Evolutionary conservation across 75 land plant species (phyloP).

Genomic region (Chamaecyparis obtusa): DNA sequence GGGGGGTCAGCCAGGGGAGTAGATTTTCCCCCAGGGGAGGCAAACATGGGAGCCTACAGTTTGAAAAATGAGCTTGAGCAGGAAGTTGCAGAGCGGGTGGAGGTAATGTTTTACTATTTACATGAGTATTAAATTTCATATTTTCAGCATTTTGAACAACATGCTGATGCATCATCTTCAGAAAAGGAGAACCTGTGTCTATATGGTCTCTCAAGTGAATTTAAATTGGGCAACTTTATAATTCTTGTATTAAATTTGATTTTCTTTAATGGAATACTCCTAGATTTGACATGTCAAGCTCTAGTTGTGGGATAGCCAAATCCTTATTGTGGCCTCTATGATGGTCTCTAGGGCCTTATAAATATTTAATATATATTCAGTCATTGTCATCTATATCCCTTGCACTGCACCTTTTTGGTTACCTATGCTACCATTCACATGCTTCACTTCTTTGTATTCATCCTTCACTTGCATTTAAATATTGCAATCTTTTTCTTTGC

Average conservation of each 20-base stretch:
- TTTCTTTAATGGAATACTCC: background rate
- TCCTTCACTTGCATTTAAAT: background rate
- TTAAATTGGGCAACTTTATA: background rate
- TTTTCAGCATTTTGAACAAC: background rate
- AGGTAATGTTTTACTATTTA: too few relatives aligned
- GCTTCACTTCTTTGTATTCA: too few relatives aligned
- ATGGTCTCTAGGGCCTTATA: background rate
- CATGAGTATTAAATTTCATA: background rate
- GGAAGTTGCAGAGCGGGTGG: too few relatives aligned
- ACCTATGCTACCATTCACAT: background rate
- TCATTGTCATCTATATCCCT: background rate
- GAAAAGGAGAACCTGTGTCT: slow-evolving; percentile 68
- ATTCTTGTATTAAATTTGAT: background rate
- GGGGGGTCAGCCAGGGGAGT: too few relatives aligned
- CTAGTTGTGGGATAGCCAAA: background rate
- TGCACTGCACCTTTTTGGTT: background rate
- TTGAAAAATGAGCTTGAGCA: too few relatives aligned
- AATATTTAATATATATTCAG: background rate
- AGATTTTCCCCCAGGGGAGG: too few relatives aligned
- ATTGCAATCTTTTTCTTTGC: too few relatives aligned
- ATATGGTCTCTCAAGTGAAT: slow-evolving; percentile 63
- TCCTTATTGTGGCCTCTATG: background rate
- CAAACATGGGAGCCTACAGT: too few relatives aligned
- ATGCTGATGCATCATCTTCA: slow-evolving; percentile 19
- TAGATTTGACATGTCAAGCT: background rate